phyloP scores from a whole-genome alignment of 371 early-diverging fungal genomes.

The Mortierella sp. region DNA sequence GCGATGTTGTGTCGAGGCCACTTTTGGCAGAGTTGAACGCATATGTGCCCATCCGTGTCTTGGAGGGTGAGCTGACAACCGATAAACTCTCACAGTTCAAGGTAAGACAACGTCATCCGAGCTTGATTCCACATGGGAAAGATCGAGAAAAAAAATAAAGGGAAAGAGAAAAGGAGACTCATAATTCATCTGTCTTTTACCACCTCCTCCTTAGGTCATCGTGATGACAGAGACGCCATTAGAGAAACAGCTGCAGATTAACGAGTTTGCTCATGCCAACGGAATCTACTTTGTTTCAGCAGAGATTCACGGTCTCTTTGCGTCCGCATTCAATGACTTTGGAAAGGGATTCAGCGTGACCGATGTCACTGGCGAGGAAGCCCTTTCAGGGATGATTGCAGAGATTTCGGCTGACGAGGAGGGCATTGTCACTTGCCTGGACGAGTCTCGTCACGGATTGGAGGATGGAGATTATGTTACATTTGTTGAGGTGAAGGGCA shows the following conservation, averaged over 20 bases:
- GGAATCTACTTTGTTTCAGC: conserved; percentile 95
- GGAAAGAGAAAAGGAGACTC: too few relatives aligned
- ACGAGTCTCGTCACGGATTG: conserved; percentile 96
- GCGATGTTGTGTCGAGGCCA: conserved; percentile 83
- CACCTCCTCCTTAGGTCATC: conserved; percentile 68
- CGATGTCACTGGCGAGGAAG: conserved; percentile 97
- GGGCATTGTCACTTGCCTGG: conserved; percentile 95
- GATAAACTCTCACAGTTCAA: conserved; percentile 80
- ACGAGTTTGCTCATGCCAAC: conserved; percentile 86
- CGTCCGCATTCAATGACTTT: conserved; percentile 97
- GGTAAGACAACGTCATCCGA: conserved; percentile 42
- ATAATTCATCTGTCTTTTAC: not conserved
- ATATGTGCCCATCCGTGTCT: conserved; percentile 94
- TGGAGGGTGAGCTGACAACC: conserved; percentile 81
- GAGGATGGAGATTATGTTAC: conserved; percentile 97
- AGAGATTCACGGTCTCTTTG: conserved; percentile 96
- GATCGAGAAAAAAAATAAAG: not conserved
- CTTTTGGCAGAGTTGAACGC: conserved; percentile 97
- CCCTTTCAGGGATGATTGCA: conserved; percentile 95
- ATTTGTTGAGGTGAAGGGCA: conserved; percentile 94
- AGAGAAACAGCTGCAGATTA: conserved; percentile 86
- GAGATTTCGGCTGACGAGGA: conserved; percentile 84
- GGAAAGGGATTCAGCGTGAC: conserved; percentile 88
- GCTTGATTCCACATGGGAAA: not conserved
- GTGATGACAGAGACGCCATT: conserved; percentile 88